A percentile compares a stretch with the other conserved stretches of the same genome.
Evolutionary conservation across 805 yeast species (phyloP).

Genomic region (Hemisphaericaspora nanyangensis): DNA sequence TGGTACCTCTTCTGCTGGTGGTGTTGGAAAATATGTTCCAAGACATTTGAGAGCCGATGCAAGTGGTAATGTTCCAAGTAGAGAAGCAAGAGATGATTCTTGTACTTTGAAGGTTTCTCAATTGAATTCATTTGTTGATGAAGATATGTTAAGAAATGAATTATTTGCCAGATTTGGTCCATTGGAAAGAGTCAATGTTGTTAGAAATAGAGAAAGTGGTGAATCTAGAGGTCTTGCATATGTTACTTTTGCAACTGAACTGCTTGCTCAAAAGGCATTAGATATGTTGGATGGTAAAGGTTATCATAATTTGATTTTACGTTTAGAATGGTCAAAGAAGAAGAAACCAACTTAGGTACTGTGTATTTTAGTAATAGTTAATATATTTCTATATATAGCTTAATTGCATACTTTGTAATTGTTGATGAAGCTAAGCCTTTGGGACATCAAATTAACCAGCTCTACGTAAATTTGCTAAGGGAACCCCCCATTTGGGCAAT

Average conservation of each 20-base stretch:
- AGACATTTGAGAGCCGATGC: slow-evolving; percentile 45
- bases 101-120: slow-evolving; percentile 88
- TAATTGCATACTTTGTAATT: too few relatives aligned
- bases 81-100: slow-evolving; percentile 68
- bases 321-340: slow-evolving; percentile 46
- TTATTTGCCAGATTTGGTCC: slow-evolving; percentile 66
- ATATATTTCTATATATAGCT: not conserved
- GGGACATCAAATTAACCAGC: too few relatives aligned
- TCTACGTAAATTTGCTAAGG: too few relatives aligned
- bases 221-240: slow-evolving; percentile 95
- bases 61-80: slow-evolving; percentile 33
- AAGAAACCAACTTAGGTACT: slow-evolving; percentile 23
- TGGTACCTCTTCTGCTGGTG: slow-evolving; percentile 16
- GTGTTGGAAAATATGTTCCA: slow-evolving; percentile 38
- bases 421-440: too few relatives aligned
- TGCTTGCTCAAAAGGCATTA: slow-evolving; percentile 73
- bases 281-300: slow-evolving; percentile 83
- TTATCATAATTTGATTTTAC: slow-evolving; percentile 78
- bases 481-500: too few relatives aligned
- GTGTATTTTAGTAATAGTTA: slow-evolving; percentile 9
- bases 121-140: slow-evolving; percentile 80
- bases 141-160: slow-evolving; percentile 70
- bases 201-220: slow-evolving; percentile 90
- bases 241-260: slow-evolving; percentile 70
- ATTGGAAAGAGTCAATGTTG: slow-evolving; percentile 72